Percentiles rank a stretch among this genome's conserved stretches.
These are phyloP conservation scores for Candolleomyces eurysporus DNA, from an alignment of 768 basidiomycete species.

Conservation along the genomic window DNA sequence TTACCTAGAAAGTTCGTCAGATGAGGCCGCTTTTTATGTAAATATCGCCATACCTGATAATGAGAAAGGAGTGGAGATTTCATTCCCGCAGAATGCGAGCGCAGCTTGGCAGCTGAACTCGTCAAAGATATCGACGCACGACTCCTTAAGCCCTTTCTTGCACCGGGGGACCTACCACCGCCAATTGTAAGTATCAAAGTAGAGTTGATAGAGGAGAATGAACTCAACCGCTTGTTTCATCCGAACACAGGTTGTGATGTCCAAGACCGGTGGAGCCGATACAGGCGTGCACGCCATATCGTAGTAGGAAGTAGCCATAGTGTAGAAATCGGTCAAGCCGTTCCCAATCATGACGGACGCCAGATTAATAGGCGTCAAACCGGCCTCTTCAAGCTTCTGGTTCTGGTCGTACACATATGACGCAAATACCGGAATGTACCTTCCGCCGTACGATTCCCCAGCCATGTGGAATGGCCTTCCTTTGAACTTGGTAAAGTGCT, in stretches of 20 bases:
- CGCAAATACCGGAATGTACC: slow-evolving; percentile 74
- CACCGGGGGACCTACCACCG: slow-evolving; percentile 60
- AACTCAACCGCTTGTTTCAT: slow-evolving; percentile 58
- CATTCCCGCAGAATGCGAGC: slow-evolving; percentile 53
- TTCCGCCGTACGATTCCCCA: slow-evolving; percentile 78
- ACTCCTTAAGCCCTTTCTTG: slow-evolving; percentile 46
- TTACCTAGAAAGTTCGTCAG: slow-evolving; percentile 24
- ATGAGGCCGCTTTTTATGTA: neutral
- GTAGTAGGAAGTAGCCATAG: slow-evolving; percentile 37
- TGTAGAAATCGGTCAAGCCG: slow-evolving; percentile 56
- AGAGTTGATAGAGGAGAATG: neutral
- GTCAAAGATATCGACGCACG: slow-evolving; percentile 66
- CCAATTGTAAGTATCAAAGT: neutral
- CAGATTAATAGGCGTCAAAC: slow-evolving; percentile 60
- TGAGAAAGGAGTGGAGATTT: slow-evolving; percentile 42
- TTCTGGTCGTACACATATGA: slow-evolving; percentile 78
- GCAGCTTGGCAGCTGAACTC: slow-evolving; percentile 64
- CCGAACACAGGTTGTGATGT: slow-evolving; percentile 50
- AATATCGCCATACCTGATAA: slow-evolving; percentile 32
- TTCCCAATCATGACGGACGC: slow-evolving; percentile 75
- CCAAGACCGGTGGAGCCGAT: slow-evolving; percentile 44
- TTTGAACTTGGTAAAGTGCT: slow-evolving; percentile 69
- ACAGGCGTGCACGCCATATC: slow-evolving; percentile 57
- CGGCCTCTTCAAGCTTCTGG: slow-evolving; percentile 45
- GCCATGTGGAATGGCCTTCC: slow-evolving; percentile 64